phyloP scores from a whole-genome alignment of 2,329 filamentous ascomycete species.

The Trichoderma endophyticum region DNA sequence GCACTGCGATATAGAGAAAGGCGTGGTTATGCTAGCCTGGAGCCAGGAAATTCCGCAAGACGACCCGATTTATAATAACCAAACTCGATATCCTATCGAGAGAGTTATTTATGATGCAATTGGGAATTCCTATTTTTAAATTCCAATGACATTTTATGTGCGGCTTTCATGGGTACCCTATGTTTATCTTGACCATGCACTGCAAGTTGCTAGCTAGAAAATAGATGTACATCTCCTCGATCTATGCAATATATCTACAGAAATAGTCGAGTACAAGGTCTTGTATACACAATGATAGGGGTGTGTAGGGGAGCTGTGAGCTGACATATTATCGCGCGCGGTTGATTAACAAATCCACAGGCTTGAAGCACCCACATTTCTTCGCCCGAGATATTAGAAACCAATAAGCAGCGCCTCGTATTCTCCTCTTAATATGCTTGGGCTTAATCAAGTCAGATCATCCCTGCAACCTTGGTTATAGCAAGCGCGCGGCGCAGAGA shows the following conservation, averaged over 20 bases:
- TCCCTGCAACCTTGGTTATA: background rate
- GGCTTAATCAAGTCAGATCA: background rate
- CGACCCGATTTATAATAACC: background rate
- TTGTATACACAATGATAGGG: too few relatives aligned
- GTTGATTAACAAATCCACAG: background rate
- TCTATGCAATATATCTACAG: too few relatives aligned
- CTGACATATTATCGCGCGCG: background rate
- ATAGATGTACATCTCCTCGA: too few relatives aligned
- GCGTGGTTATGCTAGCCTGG: background rate
- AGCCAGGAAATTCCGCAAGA: background rate
- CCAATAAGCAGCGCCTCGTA: background rate
- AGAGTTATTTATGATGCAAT: background rate
- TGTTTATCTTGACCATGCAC: too few relatives aligned
- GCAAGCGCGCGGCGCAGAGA: background rate
- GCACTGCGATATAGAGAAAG: background rate
- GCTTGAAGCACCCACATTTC: background rate
- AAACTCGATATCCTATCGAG: background rate
- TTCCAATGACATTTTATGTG: too few relatives aligned
- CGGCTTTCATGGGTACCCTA: too few relatives aligned
- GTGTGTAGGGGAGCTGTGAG: background rate
- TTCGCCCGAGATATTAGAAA: background rate
- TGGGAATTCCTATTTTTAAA: too few relatives aligned
- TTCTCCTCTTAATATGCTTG: background rate
- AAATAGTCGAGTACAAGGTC: too few relatives aligned
- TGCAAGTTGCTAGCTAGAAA: too few relatives aligned